These are phyloP conservation scores for Colletotrichum sojae DNA, from an alignment of 2,329 filamentous ascomycete species.

Conservation along the genomic window DNA sequence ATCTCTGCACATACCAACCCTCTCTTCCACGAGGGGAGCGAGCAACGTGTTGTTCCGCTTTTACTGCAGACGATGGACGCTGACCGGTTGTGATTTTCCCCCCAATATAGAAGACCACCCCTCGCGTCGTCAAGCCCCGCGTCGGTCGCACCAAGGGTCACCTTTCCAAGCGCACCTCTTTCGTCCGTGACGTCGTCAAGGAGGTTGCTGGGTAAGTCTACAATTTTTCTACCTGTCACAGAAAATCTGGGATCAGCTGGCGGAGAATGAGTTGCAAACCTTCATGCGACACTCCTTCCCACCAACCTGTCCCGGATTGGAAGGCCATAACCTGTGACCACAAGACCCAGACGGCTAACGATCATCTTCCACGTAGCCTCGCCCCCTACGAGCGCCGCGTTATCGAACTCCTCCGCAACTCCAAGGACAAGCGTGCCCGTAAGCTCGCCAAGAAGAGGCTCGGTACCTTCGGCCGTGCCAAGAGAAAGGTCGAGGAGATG, in stretches of 20 bases:
- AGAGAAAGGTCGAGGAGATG: constrained; percentile 99
- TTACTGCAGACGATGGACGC: constrained; percentile 73
- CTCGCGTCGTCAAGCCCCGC: constrained; percentile 82
- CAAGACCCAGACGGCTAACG: constrained; percentile 47
- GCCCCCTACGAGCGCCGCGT: constrained; percentile 98
- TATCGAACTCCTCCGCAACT: constrained; percentile 98
- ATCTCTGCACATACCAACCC: constrained; percentile 69
- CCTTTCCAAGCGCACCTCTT: constrained; percentile 95
- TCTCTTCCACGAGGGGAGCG: constrained; percentile 48
- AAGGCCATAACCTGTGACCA: not conserved
- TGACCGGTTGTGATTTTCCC: constrained; percentile 61
- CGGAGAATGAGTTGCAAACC: not conserved
- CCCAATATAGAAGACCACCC: constrained; percentile 81
- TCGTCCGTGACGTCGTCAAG: constrained; percentile 97
- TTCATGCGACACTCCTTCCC: too few species aligned
- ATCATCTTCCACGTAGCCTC: constrained; percentile 66
- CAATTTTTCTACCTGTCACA: not conserved
- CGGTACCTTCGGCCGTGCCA: constrained; percentile 98
- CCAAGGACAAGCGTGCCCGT: constrained; percentile 98
- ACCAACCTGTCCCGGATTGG: too few species aligned
- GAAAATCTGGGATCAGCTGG: not conserved
- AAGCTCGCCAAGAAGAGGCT: constrained; percentile 99
- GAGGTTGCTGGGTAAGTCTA: constrained; percentile 91
- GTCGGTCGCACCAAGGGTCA: constrained; percentile 93
- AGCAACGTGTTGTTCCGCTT: constrained; percentile 28